Evolutionary conservation across 2,329 filamentous ascomycete species (phyloP).

Genomic region (Aspergillus pseudonomiae): DNA sequence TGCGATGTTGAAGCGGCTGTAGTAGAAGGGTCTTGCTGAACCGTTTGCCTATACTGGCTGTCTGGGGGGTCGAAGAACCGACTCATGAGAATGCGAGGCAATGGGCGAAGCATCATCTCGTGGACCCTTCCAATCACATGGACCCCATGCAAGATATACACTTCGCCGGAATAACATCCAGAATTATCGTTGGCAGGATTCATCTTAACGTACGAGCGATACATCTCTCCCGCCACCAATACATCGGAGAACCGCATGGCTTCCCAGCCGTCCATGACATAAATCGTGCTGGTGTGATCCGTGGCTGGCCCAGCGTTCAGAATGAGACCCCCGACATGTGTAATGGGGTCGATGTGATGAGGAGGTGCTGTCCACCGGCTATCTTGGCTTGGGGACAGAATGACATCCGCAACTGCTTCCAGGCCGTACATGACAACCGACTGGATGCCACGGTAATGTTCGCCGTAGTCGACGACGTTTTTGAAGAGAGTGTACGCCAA

Average conservation of each 20-base stretch:
- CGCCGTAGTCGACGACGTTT: not conserved
- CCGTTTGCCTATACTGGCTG: not conserved
- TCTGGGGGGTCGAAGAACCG: not conserved
- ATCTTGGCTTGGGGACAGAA: not conserved
- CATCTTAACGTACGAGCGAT: not conserved
- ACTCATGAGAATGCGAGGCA: not conserved
- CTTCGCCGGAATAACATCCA: not conserved
- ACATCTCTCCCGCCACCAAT: not conserved
- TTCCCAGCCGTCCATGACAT: not conserved
- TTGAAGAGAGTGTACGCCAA: not conserved
- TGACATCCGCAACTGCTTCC: not conserved
- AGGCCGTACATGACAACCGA: not conserved
- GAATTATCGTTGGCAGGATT: not conserved
- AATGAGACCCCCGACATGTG: not conserved
- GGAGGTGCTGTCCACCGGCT: not conserved
- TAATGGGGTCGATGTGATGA: not conserved
- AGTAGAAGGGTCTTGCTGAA: not conserved
- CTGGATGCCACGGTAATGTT: not conserved
- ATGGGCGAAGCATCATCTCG: not conserved
- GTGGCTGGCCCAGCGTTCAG: not conserved
- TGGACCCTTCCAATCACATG: not conserved
- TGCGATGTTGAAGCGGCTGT: not conserved
- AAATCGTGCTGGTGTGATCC: not conserved
- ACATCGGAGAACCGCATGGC: not conserved
- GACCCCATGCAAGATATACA: not conserved